These are phyloP conservation scores for Xylaria flabelliformis DNA, from an alignment of 495 filamentous ascomycete genomes.

Conservation along the genomic window DNA sequence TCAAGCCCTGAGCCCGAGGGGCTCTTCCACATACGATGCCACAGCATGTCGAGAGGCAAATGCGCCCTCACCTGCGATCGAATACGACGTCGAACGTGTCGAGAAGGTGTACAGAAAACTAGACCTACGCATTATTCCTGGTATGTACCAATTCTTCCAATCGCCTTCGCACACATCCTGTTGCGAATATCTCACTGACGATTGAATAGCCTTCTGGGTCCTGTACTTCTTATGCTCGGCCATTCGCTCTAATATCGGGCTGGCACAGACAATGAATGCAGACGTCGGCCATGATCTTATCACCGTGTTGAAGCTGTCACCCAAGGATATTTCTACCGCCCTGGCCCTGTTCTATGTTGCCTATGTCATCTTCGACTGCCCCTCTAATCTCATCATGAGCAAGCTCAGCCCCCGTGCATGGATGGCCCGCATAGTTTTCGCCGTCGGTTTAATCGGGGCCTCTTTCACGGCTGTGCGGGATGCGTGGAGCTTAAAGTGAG, in stretches of 20 bases:
- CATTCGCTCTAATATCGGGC: constrained; percentile 86
- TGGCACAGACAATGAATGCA: constrained; percentile 89
- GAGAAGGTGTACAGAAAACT: constrained; percentile 78
- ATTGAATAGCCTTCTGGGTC: constrained; percentile 76
- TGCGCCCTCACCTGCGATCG: constrained; percentile 34
- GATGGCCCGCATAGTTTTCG: constrained; percentile 92
- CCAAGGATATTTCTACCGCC: constrained; percentile 79
- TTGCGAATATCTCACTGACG: constrained; percentile 23
- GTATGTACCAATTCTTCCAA: constrained; percentile 40
- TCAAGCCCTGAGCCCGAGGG: constrained; percentile 37
- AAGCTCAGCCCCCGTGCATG: constrained; percentile 82
- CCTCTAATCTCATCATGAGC: constrained; percentile 90
- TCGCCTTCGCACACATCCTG: neutral
- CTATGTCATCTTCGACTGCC: constrained; percentile 88
- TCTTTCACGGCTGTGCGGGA: constrained; percentile 82
- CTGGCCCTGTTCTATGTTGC: constrained; percentile 89
- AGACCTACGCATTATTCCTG: constrained; percentile 82
- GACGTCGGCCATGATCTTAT: constrained; percentile 70
- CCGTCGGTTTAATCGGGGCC: constrained; percentile 81
- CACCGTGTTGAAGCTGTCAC: constrained; percentile 67
- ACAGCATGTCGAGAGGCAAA: constrained; percentile 26
- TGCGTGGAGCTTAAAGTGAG: constrained; percentile 85
- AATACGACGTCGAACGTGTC: constrained; percentile 61
- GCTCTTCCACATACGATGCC: constrained; percentile 30
- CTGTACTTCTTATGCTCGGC: constrained; percentile 93